Evolutionary conservation across 1,284 basidiomycete genomes (phyloP), one percentile per base, ranked within the genome.

Genomic region (Hypsizygus ulmarius): DNA sequence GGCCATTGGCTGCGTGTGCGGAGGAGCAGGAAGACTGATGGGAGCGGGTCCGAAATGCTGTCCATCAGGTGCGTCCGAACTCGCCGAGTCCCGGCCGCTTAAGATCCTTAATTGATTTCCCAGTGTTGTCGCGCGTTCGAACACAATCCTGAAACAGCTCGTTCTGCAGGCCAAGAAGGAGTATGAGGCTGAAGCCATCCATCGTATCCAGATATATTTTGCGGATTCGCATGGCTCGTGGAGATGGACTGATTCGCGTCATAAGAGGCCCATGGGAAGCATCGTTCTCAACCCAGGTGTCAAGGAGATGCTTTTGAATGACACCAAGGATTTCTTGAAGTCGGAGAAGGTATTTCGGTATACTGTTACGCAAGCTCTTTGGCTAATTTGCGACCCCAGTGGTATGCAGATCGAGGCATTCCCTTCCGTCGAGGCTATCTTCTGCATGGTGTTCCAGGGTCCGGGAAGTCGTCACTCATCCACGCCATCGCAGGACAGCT

Each of bases 401-500:
- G 81, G 81, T 82, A 82, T 52, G 79, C 79, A 25, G 81, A 82
- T 59, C 76, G 80, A 57, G 80, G 80, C 35, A 90, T 91, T 55
- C 89, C 89, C 16, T 92, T 90, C 78, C 84, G 89, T 43, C 78
- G 88, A 49, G 89, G 90, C 2, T 93, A 92, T 64, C 78, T 93
- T 38, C 74, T 92, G 16, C 82, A 92, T 58, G 90, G 90, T 56
- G 70, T 88, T 19, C 84, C 87, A 18, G 89, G 88, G 19, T 87
- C 83, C 14, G 90, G 90, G 29, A 91, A 92, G 70, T 83, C 82
- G 18, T 87, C 84, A 15, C 74, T 90, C 53, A 89, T 93, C 59
- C 89, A 91, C 56, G 89, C 90, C 14, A 81, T 93, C 35, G 90
- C 90, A 12, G 86, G 87, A 47, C 84, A 87, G 62, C 73, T 91